phyloP scores from a whole-genome alignment of 2,329 filamentous ascomycete genomes.

The Leptodontidium sp. region DNA sequence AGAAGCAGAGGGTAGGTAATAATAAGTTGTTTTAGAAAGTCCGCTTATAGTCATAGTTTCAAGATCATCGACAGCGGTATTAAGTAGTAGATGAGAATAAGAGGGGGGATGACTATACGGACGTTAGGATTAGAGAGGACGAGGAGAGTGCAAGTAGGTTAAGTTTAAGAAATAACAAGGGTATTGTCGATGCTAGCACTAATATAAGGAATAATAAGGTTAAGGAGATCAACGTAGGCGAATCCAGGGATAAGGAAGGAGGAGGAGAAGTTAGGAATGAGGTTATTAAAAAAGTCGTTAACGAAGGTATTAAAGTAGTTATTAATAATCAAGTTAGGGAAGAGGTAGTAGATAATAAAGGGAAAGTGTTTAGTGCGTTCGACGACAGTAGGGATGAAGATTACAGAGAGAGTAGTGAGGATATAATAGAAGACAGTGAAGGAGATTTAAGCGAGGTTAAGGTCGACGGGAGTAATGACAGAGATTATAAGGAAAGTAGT shows the following conservation, averaged over 20 bases:
- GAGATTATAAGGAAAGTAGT: neutral
- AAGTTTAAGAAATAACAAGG: neutral
- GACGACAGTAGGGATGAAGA: neutral
- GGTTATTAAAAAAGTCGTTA: neutral
- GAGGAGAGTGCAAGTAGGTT: neutral
- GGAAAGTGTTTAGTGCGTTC: neutral
- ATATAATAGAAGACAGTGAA: neutral
- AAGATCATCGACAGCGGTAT: too few species aligned
- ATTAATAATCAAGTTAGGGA: neutral
- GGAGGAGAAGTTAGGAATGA: neutral
- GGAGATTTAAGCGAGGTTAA: neutral
- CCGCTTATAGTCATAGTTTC: too few species aligned
- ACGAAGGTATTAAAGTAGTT: neutral
- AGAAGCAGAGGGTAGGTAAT: too few species aligned
- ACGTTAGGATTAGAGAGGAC: neutral
- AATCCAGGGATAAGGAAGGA: neutral
- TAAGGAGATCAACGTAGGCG: neutral
- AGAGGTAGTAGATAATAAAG: neutral
- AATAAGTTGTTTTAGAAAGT: too few species aligned
- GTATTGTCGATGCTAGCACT: neutral
- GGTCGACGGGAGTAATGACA: neutral
- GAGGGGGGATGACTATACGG: too few species aligned
- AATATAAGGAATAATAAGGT: neutral
- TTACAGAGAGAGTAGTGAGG: neutral
- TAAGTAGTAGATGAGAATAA: too few species aligned